Evolutionary conservation across 2,329 filamentous ascomycete genomes (phyloP).

Genomic region (Ceratocystis lukuohia): DNA sequence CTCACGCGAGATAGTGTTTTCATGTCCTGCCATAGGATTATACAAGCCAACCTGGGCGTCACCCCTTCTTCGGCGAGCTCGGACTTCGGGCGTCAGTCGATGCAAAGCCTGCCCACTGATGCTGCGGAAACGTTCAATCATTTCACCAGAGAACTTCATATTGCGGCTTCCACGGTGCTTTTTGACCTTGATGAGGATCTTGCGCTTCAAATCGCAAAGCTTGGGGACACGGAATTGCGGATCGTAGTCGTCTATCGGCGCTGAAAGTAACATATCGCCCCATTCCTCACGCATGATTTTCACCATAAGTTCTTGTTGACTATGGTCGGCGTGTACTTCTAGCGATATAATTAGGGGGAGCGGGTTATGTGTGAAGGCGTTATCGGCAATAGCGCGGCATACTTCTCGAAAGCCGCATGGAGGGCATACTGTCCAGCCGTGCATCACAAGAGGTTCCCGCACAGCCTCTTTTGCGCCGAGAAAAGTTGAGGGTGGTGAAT

Average conservation of each 20-base stretch:
- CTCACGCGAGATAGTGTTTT: neutral
- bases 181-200: slow-evolving; percentile 77
- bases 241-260: slow-evolving; percentile 36
- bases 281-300: slow-evolving; percentile 86
- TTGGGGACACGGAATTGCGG: slow-evolving; percentile 48
- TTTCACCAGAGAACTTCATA: slow-evolving; percentile 19
- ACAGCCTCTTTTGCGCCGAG: neutral
- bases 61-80: neutral
- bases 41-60: slow-evolving; percentile 17
- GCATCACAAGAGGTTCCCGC: slow-evolving; percentile 64
- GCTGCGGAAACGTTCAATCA: slow-evolving; percentile 25
- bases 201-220: slow-evolving; percentile 57
- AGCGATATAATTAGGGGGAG: slow-evolving; percentile 83
- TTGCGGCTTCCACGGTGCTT: slow-evolving; percentile 32
- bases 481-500: neutral
- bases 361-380: slow-evolving; percentile 60
- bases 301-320: slow-evolving; percentile 86
- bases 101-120: slow-evolving; percentile 26
- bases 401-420: slow-evolving; percentile 81
- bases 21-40: neutral
- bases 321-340: slow-evolving; percentile 70
- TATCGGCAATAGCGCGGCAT: slow-evolving; percentile 63
- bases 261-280: slow-evolving; percentile 58
- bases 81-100: slow-evolving; percentile 10
- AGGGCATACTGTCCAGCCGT: slow-evolving; percentile 70